Percentiles rank a stretch among this genome's conserved stretches.
Evolutionary conservation across 352 stramenopile species (phyloP).

Genomic region (Globisporangium solare): DNA sequence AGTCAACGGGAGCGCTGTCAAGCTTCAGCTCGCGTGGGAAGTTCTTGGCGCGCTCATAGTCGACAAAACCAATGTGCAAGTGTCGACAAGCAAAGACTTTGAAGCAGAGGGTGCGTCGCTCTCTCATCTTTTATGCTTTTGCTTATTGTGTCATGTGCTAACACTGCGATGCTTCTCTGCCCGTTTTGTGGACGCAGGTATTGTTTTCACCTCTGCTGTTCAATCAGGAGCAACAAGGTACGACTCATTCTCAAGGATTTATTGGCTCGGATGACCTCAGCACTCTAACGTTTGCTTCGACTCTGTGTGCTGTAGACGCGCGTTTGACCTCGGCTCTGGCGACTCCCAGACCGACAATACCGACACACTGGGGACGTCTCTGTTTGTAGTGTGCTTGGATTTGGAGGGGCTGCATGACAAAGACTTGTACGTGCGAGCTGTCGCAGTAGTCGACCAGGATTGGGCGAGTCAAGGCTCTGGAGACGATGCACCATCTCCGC

Average conservation of each 20-base stretch:
- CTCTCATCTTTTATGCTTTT: neutral
- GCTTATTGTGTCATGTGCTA: neutral
- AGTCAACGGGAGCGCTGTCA: slow-evolving; percentile 22
- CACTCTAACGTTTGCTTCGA: neutral
- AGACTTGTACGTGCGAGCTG: slow-evolving; percentile 54
- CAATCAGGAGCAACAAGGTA: slow-evolving; percentile 52
- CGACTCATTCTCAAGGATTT: neutral
- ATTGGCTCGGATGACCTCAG: too few relatives aligned
- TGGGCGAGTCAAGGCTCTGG: slow-evolving; percentile 55
- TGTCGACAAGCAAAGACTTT: slow-evolving; percentile 52
- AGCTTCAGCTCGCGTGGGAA: slow-evolving; percentile 74
- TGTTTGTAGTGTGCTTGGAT: slow-evolving; percentile 66
- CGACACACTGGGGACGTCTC: slow-evolving; percentile 57
- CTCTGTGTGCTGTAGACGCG: slow-evolving; percentile 25
- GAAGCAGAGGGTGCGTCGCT: slow-evolving; percentile 18
- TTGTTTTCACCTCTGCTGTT: slow-evolving; percentile 38
- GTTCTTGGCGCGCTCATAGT: slow-evolving; percentile 72
- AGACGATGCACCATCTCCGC: slow-evolving; percentile 50
- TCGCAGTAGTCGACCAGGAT: slow-evolving; percentile 74
- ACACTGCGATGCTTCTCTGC: neutral
- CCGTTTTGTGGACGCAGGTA: slow-evolving; percentile 15
- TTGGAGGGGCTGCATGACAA: slow-evolving; percentile 22
- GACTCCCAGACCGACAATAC: slow-evolving; percentile 26
- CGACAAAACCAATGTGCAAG: slow-evolving; percentile 65
- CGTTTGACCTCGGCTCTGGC: slow-evolving; percentile 44